These are phyloP conservation scores for Podila clonocystis DNA, from an alignment of 192 early-diverging fungal genomes.

Conservation along the genomic window DNA sequence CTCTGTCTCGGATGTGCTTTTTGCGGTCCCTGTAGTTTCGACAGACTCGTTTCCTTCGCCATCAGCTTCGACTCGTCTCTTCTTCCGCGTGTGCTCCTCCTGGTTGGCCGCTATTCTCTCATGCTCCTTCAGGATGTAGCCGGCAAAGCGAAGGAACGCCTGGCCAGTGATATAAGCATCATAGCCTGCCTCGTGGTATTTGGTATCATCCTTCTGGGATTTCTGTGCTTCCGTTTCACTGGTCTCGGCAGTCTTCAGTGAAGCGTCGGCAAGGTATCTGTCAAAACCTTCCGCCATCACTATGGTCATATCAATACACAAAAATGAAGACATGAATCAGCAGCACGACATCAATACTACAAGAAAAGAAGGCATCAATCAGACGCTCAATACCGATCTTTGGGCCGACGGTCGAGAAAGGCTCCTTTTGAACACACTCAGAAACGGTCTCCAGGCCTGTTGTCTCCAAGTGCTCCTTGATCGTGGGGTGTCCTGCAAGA, in stretches of 20 bases:
- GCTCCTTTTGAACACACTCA: constrained; percentile 38
- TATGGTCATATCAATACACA: constrained; percentile 7
- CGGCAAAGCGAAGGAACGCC: constrained; percentile 74
- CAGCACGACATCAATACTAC: too few relatives aligned
- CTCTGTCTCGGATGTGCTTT: background rate
- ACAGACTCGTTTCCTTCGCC: background rate
- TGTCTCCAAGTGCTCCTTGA: constrained; percentile 34
- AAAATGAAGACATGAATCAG: background rate
- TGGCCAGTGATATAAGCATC: constrained; percentile 93
- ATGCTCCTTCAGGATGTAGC: constrained; percentile 56
- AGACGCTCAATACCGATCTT: constrained; percentile 57
- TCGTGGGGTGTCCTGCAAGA: constrained; percentile 60
- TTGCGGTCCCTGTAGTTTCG: background rate
- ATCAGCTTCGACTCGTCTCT: constrained; percentile 11
- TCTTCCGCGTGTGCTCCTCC: constrained; percentile 22
- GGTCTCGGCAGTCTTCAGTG: background rate
- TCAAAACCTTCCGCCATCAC: constrained; percentile 63
- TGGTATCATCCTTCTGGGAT: constrained; percentile 24
- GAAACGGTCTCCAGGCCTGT: constrained; percentile 58
- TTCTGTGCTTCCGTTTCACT: background rate
- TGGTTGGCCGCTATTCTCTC: constrained; percentile 16
- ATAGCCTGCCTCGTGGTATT: constrained; percentile 91
- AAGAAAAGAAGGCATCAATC: background rate
- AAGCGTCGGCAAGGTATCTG: constrained; percentile 48
- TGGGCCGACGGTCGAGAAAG: constrained; percentile 56